Evolutionary conservation across 106 monocot species (phyloP).

Genomic region (Phalaenopsis aphrodite): DNA sequence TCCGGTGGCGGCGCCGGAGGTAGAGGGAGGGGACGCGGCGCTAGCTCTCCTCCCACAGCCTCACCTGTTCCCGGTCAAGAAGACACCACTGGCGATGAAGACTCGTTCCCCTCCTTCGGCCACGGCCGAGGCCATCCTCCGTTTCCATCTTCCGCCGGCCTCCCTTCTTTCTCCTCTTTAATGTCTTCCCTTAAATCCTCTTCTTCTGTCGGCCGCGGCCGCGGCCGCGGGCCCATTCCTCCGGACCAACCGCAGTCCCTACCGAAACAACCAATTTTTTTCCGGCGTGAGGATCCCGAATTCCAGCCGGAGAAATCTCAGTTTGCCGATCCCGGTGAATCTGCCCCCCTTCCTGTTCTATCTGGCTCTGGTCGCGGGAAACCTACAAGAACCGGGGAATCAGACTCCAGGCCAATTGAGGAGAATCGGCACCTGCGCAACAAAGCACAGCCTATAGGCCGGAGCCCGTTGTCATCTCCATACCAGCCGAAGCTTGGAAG

Average conservation of each 20-base stretch:
- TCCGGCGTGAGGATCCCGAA: constrained; percentile 16
- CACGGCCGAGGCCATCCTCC: constrained; percentile 20
- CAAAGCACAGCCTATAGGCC: constrained; percentile 7
- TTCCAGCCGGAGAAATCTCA: neutral
- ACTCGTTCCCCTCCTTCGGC: constrained; percentile 20
- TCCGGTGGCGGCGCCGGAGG: constrained; percentile 28
- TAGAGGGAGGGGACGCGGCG: constrained; percentile 30
- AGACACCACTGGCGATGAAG: neutral
- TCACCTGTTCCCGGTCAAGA: constrained; percentile 14
- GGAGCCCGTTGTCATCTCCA: neutral
- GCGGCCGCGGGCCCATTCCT: neutral
- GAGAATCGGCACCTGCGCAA: constrained; percentile 55
- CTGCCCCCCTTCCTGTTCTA: neutral
- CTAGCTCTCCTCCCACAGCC: neutral
- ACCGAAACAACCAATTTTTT: constrained; percentile 39
- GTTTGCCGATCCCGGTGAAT: neutral
- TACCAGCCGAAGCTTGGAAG: constrained; percentile 16
- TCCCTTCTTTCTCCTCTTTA: constrained; percentile 14
- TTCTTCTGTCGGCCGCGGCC: constrained; percentile 3
- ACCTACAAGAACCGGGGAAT: neutral
- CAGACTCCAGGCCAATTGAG: constrained; percentile 14
- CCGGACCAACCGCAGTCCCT: neutral
- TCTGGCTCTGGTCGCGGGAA: constrained; percentile 59
- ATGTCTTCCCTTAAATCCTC: constrained; percentile 5
- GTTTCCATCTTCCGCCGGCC: constrained; percentile 13